These are phyloP conservation scores for Collybia mongolica DNA, from an alignment of 768 basidiomycete genomes.

Conservation along the genomic window DNA sequence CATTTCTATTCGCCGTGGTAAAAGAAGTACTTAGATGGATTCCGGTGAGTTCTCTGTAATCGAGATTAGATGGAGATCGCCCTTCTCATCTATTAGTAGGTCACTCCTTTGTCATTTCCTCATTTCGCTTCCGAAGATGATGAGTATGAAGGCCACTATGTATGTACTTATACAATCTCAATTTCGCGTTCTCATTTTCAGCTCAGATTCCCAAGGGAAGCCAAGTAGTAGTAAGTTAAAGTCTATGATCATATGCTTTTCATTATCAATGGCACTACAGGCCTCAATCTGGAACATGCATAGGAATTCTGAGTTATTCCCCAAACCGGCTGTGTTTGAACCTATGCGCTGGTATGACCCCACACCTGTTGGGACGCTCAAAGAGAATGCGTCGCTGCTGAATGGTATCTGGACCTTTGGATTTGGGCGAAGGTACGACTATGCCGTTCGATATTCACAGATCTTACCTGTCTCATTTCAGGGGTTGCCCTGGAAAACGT, in stretches of 20 bases:
- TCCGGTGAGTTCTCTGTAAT: too few relatives aligned
- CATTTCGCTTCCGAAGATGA: slow-evolving; percentile 3
- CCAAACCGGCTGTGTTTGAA: slow-evolving; percentile 1
- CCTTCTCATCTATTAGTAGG: too few relatives aligned
- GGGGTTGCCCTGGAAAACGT: slow-evolving; percentile 6
- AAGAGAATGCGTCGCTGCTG: slow-evolving; percentile 4
- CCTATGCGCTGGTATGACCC: slow-evolving; percentile 8
- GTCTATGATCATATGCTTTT: too few relatives aligned
- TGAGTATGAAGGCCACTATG: slow-evolving; percentile 2
- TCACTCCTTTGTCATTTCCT: slow-evolving; percentile 6
- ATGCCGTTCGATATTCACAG: too few relatives aligned
- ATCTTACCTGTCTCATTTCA: neutral
- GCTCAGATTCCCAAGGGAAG: slow-evolving; percentile 1
- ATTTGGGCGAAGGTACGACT: slow-evolving; percentile 2
- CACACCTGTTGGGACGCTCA: slow-evolving; percentile 2
- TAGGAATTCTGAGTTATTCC: neutral
- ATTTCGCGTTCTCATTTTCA: too few relatives aligned
- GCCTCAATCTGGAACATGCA: slow-evolving; percentile 9
- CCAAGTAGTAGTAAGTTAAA: slow-evolving; percentile 2
- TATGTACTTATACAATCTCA: neutral
- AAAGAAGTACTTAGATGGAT: slow-evolving; percentile 6
- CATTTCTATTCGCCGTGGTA: slow-evolving; percentile 1
- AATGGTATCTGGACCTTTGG: slow-evolving; percentile 8
- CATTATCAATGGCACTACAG: neutral
- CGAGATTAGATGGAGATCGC: too few relatives aligned